Base-by-base conservation (phyloP, 202 grass and related monocot species). In the Brachypodium distachyon region DNA sequence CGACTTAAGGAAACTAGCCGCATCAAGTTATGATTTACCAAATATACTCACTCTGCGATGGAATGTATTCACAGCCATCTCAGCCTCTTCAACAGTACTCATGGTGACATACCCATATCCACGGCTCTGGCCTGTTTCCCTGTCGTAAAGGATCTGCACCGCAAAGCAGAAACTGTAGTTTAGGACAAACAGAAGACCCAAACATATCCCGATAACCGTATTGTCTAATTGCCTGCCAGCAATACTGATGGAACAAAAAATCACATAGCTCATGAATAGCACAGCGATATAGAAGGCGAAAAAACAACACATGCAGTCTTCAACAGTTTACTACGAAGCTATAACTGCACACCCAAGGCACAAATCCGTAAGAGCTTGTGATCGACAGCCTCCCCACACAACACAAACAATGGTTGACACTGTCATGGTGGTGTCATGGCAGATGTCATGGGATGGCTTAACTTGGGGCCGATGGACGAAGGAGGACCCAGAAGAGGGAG, bases 41-140 rank as follows among this genome's bases (percentile, higher is more conserved):
- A 48, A 41, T 66, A 27, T 38, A 73, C 90, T 91, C 47, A 97
- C 93, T 74, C 89, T 83, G 31, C 86, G 61, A 78, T 93, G 74
- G 54, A 85, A 81, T 75, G 83, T 89, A 70, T 73, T 72, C 4
- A 91, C 72, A 48, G 93, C 93, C 53, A 85, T 97, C 1, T 97
- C 90, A 33, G 88, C 88, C 71, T 97, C 88, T 76, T 86, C 75
- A 22, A 89, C 21, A 12, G 90, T 87, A 57, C 85, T 85, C 88
- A 97, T 93, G 48, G 90, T 93, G 12, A 97, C 90, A 23, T 91
- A 93, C 22, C 94, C 94, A 93, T 93, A 97, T 42, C 94, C 90
- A 72, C 94, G 85, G 67, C 94, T 91, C 59, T 83, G 90, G 51
- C 56, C 81, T 40, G 81, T 91, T 29, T 87, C 88, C 53, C 86